Evolutionary conservation across 345 rosid species (phyloP).

Genomic region (Theobroma cacao): DNA sequence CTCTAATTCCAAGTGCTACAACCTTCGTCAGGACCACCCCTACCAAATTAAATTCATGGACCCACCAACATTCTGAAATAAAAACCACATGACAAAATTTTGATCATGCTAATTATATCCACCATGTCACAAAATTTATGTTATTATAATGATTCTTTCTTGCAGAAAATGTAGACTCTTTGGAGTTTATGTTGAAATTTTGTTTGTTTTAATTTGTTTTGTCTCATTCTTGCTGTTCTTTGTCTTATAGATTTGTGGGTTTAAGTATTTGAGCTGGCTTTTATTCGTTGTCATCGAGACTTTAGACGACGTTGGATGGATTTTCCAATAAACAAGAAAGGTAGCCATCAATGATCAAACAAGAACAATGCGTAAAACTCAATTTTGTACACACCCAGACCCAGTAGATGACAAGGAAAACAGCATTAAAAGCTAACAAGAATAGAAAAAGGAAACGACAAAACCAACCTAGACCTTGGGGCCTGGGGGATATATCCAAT

Average conservation of each 20-base stretch:
- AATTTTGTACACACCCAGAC: background rate
- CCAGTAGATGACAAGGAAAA: background rate
- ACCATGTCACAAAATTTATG: background rate
- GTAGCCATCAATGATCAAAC: background rate
- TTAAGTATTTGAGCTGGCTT: background rate
- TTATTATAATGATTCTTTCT: background rate
- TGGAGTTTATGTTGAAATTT: background rate
- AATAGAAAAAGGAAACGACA: background rate
- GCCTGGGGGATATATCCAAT: conserved; percentile 21
- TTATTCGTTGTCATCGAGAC: background rate
- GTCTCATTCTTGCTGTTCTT: background rate
- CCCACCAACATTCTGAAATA: background rate
- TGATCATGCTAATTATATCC: background rate
- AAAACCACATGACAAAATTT: background rate
- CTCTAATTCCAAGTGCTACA: background rate
- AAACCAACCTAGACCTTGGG: background rate
- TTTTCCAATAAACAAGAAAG: background rate
- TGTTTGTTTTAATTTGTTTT: background rate
- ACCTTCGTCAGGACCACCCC: background rate
- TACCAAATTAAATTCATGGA: background rate
- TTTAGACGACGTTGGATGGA: background rate
- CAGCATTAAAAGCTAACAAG: background rate
- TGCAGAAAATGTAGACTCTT: background rate
- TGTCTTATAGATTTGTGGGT: background rate
- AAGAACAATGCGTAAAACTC: background rate